Base-by-base conservation (phyloP, 2,329 filamentous ascomycete species). In the Amphichorda felina region DNA sequence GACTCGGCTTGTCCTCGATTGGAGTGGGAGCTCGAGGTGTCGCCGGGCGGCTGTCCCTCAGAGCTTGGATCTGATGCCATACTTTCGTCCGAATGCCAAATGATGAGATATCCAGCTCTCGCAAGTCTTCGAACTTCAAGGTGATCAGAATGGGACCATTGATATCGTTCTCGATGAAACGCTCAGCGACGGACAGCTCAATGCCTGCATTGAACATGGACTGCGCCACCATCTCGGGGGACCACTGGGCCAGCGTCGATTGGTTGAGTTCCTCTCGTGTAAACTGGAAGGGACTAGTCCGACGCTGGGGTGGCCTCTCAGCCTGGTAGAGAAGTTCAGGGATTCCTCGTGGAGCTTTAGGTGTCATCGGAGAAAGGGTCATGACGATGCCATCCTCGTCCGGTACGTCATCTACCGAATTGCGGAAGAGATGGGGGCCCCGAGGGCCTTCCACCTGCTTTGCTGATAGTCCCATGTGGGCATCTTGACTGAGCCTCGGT, bases 81-180 rank as follows among this genome's bases (percentile, higher is more conserved):
- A 89, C 63, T 49, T 77, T 78, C 45, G 82, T 85, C 40, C 84
- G 70, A 46, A 88, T 81, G 30, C 84, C 84, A 50, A 91, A 89
- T 2, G 84, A 89, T 40, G 72, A 68, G 38, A 91, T 89, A 44
- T 79, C 79, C 14, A 91, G 69, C 57, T 91, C 84, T 54, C 81
- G 81, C 38, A 91, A 63, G 48, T 91, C 88, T 43, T 94, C 86
- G 46, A 89, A 88, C 51, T 94, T 87, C 30, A 98, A 64, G n/a
- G 89, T 87, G 35, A 94, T 77, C 15, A 96, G 64, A 38, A 96
- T 84, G 4, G 77, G 70, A 11, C 89, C 89, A 18, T 81, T 86
- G 55, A 98, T 95, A 52, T 98, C 89, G 55, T 98, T 93, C 48
- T 82, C 74, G 41, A 88, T 71, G 50, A 98, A 95, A 46, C 82